Conservation (phyloP, 768 basidiomycete genomes). For the Panaeolus papilionaceus region DNA sequence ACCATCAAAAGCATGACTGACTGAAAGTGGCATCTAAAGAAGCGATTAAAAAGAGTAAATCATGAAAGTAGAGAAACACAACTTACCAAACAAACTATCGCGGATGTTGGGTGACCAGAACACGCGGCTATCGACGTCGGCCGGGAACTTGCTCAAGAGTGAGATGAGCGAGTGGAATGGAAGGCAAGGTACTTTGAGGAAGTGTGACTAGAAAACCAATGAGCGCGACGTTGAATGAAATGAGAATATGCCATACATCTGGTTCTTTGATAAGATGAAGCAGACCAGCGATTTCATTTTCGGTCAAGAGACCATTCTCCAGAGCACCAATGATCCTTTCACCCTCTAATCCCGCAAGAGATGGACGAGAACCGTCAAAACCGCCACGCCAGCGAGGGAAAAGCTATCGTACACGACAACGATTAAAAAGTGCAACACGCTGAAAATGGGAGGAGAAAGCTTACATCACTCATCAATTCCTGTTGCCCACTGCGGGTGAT, state of each 20-base stretch:
- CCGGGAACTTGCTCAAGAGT: conserved; percentile 79
- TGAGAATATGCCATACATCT: conserved; percentile 56
- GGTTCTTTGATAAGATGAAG: conserved; percentile 77
- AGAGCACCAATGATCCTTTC: conserved; percentile 64
- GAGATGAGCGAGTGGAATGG: conserved; percentile 83
- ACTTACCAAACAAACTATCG: conserved; percentile 73
- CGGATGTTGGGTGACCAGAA: conserved; percentile 72
- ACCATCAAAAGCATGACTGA: conserved; percentile 23
- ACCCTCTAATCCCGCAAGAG: conserved; percentile 65
- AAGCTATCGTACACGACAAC: conserved; percentile 46
- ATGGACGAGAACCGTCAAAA: conserved; percentile 73
- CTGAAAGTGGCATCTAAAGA: conserved; percentile 45
- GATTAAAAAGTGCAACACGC: background rate
- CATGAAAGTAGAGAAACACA: conserved; percentile 5
- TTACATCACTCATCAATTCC: conserved; percentile 81
- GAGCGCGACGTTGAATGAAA: conserved; percentile 18
- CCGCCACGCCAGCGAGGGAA: conserved; percentile 84
- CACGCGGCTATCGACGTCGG: conserved; percentile 75
- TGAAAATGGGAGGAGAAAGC: conserved; percentile 29
- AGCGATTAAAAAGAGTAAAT: conserved; percentile 7
- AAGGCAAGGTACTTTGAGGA: conserved; percentile 83
- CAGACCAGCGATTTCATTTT: conserved; percentile 69
- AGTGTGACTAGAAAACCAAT: conserved; percentile 65
- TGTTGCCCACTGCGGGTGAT: conserved; percentile 81
- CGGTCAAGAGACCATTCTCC: conserved; percentile 69